Conservation (phyloP, 2,329 filamentous ascomycete genomes). For the Xylariaceae sp. region DNA sequence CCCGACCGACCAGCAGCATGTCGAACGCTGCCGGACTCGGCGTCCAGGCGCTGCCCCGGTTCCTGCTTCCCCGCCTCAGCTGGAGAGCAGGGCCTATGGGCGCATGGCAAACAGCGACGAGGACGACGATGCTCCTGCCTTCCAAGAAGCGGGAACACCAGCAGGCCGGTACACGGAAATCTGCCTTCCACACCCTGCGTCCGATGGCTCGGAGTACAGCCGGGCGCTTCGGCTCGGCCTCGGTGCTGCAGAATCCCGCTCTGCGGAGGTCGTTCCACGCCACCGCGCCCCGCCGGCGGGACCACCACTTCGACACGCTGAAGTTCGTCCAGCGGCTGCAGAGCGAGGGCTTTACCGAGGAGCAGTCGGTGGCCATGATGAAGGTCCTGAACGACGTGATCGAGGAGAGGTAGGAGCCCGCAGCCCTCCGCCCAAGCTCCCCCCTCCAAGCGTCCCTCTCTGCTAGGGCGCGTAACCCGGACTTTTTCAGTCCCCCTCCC, state of each 20-base stretch:
- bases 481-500: conserved; percentile 1
- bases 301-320: conserved; percentile 96
- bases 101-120: too few relatives aligned
- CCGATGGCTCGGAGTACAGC: too few relatives aligned
- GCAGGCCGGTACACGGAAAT: too few relatives aligned
- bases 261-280: conserved; percentile 57
- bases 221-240: too few relatives aligned
- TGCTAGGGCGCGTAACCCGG: too few relatives aligned
- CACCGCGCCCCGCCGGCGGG: conserved; percentile 52
- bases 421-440: too few relatives aligned
- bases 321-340: conserved; percentile 91
- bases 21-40: conserved; percentile 21
- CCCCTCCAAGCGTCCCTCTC: too few relatives aligned
- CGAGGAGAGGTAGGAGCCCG: conserved; percentile 65
- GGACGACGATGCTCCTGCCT: too few relatives aligned
- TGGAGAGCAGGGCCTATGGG: too few relatives aligned
- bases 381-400: conserved; percentile 93
- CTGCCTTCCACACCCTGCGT: too few relatives aligned
- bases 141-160: too few relatives aligned
- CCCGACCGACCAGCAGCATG: conserved; percentile 14
- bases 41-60: conserved; percentile 40
- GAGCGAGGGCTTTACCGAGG: conserved; percentile 88
- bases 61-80: conserved; percentile 49
- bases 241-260: conserved; percentile 21
- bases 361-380: conserved; percentile 98